Conservation (phyloP, 371 early-diverging fungal species). For the Choanephora cucurbitarum region DNA sequence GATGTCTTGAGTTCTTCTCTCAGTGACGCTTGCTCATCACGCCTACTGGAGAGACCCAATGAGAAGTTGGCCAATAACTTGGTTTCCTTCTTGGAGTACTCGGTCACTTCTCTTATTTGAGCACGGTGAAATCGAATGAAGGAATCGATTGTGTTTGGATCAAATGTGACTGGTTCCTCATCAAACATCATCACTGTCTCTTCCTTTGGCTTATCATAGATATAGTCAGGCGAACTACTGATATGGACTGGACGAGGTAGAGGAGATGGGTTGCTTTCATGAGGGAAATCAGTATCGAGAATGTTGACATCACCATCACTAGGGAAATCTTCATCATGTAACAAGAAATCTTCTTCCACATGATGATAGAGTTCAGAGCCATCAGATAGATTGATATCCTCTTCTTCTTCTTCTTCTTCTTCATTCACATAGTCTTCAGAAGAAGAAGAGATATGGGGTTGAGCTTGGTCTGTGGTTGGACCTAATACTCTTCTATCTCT, state of each 20-base stretch:
- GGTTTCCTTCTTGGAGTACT: slow-evolving; percentile 80
- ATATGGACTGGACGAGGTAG: neutral
- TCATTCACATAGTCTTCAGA: slow-evolving; percentile 27
- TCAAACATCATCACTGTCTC: too few relatives aligned
- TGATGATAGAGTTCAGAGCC: slow-evolving; percentile 30
- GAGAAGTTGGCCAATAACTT: slow-evolving; percentile 79
- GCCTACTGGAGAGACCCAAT: slow-evolving; percentile 39
- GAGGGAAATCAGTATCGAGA: slow-evolving; percentile 50
- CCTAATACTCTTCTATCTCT: slow-evolving; percentile 30
- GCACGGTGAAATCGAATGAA: slow-evolving; percentile 80
- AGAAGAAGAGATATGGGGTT: slow-evolving; percentile 15
- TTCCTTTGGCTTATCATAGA: slow-evolving; percentile 5
- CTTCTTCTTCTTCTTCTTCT: slow-evolving; percentile 33
- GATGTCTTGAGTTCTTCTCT: slow-evolving; percentile 26
- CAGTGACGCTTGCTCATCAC: slow-evolving; percentile 19
- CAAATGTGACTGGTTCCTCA: slow-evolving; percentile 32
- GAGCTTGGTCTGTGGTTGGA: slow-evolving; percentile 3
- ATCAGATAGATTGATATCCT: slow-evolving; percentile 37
- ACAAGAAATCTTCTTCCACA: slow-evolving; percentile 35
- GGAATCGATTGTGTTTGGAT: slow-evolving; percentile 56
- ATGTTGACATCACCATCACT: slow-evolving; percentile 58
- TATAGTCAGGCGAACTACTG: slow-evolving; percentile 16
- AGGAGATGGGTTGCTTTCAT: slow-evolving; percentile 32
- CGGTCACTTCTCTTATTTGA: slow-evolving; percentile 80
- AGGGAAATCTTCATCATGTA: slow-evolving; percentile 46